Evolutionary conservation across 768 basidiomycete genomes (phyloP).

Genomic region (Tulasnella sp.): DNA sequence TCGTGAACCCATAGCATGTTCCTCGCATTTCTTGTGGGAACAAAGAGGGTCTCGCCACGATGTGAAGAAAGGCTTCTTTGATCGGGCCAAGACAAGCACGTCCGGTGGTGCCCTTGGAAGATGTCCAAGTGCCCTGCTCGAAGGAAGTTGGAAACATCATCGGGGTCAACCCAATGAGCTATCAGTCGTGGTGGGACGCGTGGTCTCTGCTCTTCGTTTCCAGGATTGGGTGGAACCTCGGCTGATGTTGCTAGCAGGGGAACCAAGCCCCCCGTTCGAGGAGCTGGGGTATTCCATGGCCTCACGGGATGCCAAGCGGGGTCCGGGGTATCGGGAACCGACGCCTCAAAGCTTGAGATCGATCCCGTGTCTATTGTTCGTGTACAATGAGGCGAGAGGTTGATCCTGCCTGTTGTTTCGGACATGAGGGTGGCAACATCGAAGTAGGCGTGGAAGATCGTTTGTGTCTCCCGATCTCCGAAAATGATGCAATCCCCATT

Average conservation of each 20-base stretch:
- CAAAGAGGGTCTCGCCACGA: slow-evolving; percentile 8
- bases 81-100: slow-evolving; percentile 1
- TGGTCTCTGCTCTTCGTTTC: background rate
- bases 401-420: background rate
- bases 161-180: slow-evolving; percentile 6
- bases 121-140: background rate
- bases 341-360: background rate
- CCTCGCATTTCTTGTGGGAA: background rate
- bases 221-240: background rate
- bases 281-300: slow-evolving; percentile 6
- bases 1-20: slow-evolving; percentile 6
- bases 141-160: background rate
- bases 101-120: background rate
- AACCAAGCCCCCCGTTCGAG: slow-evolving; percentile 5
- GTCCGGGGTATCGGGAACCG: background rate
- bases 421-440: slow-evolving; percentile 1
- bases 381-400: background rate
- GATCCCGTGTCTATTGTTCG: background rate
- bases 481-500: slow-evolving; percentile 1
- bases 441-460: background rate
- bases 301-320: slow-evolving; percentile 16
- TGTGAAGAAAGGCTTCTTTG: background rate
- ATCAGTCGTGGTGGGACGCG: background rate
- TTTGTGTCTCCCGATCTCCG: background rate
- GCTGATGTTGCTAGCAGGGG: slow-evolving; percentile 12